Percentiles rank a stretch among this genome's conserved stretches.
Evolutionary conservation across 2,329 filamentous ascomycete species (phyloP).

Genomic region (Blastomyces gilchristii): DNA sequence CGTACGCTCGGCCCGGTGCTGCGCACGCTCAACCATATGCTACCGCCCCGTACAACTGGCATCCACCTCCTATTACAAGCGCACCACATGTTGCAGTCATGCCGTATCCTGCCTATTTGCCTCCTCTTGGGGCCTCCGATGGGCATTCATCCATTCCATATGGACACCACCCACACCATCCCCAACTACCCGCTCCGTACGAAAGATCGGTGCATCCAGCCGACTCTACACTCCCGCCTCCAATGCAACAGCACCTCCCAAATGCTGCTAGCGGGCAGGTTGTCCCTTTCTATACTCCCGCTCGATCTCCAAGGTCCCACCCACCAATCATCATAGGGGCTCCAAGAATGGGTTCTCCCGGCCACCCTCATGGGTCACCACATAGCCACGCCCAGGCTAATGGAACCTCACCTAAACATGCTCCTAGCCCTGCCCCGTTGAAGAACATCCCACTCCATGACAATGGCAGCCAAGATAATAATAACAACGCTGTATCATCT

Average conservation of each 20-base stretch:
- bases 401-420: conserved; percentile 16
- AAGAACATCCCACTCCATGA: conserved; percentile 18
- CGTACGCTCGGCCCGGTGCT: conserved; percentile 40
- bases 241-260: conserved; percentile 16
- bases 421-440: conserved; percentile 22
- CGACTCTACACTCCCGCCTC: conserved; percentile 23
- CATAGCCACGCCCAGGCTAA: conserved; percentile 17
- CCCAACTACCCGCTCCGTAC: conserved; percentile 24
- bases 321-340: background rate
- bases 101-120: conserved; percentile 31
- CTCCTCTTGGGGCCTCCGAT: conserved; percentile 25
- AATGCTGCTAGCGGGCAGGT: conserved; percentile 17
- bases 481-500: conserved; percentile 21
- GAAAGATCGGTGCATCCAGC: conserved; percentile 26
- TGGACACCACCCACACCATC: conserved; percentile 23
- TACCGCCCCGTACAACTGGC: conserved; percentile 33
- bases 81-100: conserved; percentile 29
- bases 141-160: conserved; percentile 24
- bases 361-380: conserved; percentile 14
- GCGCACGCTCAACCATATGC: conserved; percentile 33
- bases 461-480: conserved; percentile 9
- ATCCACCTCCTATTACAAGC: conserved; percentile 35
- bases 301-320: conserved; percentile 21
- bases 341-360: conserved; percentile 4
- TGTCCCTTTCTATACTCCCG: conserved; percentile 21